Evolutionary conservation across 805 yeast genomes (phyloP).

Genomic region (Saturnispora besseyi): DNA sequence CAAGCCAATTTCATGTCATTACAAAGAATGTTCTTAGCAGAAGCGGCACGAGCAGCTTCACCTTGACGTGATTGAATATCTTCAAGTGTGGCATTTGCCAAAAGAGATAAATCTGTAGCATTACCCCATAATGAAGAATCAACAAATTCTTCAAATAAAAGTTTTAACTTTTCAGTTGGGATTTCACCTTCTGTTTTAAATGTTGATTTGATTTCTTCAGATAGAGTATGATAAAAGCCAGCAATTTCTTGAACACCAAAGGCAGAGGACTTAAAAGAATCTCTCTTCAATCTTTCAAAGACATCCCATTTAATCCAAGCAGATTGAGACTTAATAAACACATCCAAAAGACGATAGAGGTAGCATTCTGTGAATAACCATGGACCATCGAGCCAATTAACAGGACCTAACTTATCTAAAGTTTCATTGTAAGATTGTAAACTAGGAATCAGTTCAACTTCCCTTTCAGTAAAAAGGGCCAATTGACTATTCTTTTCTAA

Average conservation of each 20-base stretch:
- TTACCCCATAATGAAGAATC: slow-evolving; percentile 97
- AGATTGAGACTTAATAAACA: slow-evolving; percentile 31
- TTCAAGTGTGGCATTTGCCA: slow-evolving; percentile 82
- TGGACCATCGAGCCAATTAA: slow-evolving; percentile 77
- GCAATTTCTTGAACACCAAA: slow-evolving; percentile 79
- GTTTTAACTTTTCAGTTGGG: slow-evolving; percentile 32
- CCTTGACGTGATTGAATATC: slow-evolving; percentile 91
- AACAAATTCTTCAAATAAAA: slow-evolving; percentile 71
- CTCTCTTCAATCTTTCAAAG: slow-evolving; percentile 59
- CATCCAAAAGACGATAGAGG: slow-evolving; percentile 60
- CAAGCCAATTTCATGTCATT: slow-evolving; percentile 71
- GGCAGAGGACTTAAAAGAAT: slow-evolving; percentile 65
- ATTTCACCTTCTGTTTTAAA: slow-evolving; percentile 20
- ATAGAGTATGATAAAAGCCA: slow-evolving; percentile 42
- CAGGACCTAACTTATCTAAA: slow-evolving; percentile 29
- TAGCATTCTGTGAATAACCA: slow-evolving; percentile 88
- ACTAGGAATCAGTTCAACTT: slow-evolving; percentile 28
- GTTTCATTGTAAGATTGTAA: slow-evolving; percentile 53
- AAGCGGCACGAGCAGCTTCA: slow-evolving; percentile 71
- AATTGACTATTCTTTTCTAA: slow-evolving; percentile 37
- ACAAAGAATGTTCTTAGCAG: slow-evolving; percentile 66
- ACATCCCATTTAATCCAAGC: slow-evolving; percentile 59
- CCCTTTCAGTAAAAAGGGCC: slow-evolving; percentile 28
- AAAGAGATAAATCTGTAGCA: slow-evolving; percentile 86
- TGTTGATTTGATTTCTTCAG: slow-evolving; percentile 10